Conservation (phyloP, 129 eudicot genomes). For the Escallonia herrerae region DNA sequence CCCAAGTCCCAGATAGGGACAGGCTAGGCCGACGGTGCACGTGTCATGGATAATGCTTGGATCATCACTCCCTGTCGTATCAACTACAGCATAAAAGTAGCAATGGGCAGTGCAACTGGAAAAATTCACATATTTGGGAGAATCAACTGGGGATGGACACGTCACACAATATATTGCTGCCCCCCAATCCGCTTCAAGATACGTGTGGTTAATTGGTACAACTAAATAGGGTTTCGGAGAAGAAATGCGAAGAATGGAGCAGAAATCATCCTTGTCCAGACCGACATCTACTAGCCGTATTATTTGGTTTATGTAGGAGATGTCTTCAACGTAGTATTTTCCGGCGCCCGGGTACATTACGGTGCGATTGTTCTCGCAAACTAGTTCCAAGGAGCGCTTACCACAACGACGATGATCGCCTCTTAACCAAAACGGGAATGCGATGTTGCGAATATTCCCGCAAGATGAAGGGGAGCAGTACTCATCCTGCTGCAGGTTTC, state of each 20-base stretch:
- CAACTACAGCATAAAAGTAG: too few species aligned
- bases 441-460: too few species aligned
- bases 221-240: not conserved
- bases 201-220: not conserved
- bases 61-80: too few species aligned
- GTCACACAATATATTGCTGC: not conserved
- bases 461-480: too few species aligned
- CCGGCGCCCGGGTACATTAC: not conserved
- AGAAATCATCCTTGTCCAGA: constrained; percentile 4
- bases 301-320: constrained; percentile 15
- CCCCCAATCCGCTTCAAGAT: not conserved
- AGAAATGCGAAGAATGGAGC: constrained; percentile 20
- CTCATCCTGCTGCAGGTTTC: too few species aligned
- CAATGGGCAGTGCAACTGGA: too few species aligned
- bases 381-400: too few species aligned
- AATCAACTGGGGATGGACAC: constrained; percentile 6
- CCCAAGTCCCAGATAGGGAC: too few species aligned
- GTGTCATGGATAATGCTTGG: too few species aligned
- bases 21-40: too few species aligned
- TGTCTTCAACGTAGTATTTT: constrained; percentile 12
- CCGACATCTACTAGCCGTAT: constrained; percentile 8
- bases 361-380: constrained; percentile 7
- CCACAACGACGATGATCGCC: too few species aligned
- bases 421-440: too few species aligned
- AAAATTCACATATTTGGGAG: not conserved